phyloP scores from a whole-genome alignment of 2,329 filamentous ascomycete species.

The Neoascochyta sp. region DNA sequence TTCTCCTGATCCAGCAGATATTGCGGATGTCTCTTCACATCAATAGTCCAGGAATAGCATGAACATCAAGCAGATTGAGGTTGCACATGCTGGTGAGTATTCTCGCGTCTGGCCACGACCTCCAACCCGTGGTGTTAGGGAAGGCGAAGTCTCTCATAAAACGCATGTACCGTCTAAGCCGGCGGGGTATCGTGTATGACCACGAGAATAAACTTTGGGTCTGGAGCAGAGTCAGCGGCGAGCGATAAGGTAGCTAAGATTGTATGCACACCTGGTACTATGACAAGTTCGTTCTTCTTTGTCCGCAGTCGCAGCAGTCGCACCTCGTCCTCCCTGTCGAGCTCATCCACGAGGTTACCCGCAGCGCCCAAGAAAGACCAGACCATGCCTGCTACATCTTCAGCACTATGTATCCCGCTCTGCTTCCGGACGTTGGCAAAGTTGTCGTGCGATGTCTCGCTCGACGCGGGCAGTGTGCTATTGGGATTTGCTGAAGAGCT shows the following conservation, averaged over 20 bases:
- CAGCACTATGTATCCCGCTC: constrained; percentile 56
- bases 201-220: constrained; percentile 72
- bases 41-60: too few species aligned
- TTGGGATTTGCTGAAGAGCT: constrained; percentile 51
- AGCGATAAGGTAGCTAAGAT: background rate
- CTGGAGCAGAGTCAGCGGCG: constrained; percentile 35
- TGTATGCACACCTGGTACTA: constrained; percentile 58
- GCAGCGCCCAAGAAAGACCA: constrained; percentile 71
- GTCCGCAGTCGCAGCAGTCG: constrained; percentile 73
- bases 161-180: too few species aligned
- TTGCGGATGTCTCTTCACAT: too few species aligned
- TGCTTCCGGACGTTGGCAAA: constrained; percentile 38
- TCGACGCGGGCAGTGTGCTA: constrained; percentile 35
- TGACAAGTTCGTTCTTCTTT: constrained; percentile 81
- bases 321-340: constrained; percentile 74
- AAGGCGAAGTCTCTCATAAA: too few species aligned
- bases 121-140: too few species aligned
- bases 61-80: too few species aligned
- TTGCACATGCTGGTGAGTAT: too few species aligned
- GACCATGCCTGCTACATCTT: constrained; percentile 71
- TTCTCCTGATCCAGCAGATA: too few species aligned
- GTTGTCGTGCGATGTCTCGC: constrained; percentile 27
- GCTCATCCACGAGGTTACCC: constrained; percentile 64
- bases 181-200: constrained; percentile 78
- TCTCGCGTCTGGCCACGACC: too few species aligned